A percentile compares a stretch with the other conserved stretches of the same genome.
phyloP scores from a whole-genome alignment of 2,329 filamentous ascomycete species.

The Albophoma yamanashiensis region DNA sequence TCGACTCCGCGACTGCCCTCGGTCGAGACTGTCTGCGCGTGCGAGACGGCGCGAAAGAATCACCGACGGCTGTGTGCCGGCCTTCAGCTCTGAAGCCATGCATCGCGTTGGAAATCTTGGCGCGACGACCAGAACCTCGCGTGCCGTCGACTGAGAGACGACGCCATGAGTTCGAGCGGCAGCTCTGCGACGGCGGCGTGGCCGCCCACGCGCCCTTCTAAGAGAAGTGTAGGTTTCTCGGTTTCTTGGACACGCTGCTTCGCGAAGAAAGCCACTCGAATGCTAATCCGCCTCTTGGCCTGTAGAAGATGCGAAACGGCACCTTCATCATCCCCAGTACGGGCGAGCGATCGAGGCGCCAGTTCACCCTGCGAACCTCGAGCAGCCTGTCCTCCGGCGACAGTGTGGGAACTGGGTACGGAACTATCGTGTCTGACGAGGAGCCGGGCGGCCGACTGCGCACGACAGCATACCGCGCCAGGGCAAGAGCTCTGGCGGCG shows the following conservation, averaged over 20 bases:
- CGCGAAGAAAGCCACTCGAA: background rate
- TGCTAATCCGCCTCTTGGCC: background rate
- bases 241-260: constrained; percentile 8
- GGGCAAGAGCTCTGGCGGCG: constrained; percentile 25
- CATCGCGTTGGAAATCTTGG: background rate
- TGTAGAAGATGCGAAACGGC: constrained; percentile 66
- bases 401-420: background rate
- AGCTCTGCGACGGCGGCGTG: constrained; percentile 22
- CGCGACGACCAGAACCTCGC: background rate
- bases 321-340: constrained; percentile 81
- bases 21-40: background rate
- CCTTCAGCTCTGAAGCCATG: background rate
- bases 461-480: constrained; percentile 7
- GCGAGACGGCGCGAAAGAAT: background rate
- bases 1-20: background rate
- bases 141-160: constrained; percentile 9
- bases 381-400: constrained; percentile 16
- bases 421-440: constrained; percentile 9
- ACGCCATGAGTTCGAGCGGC: constrained; percentile 28
- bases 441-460: constrained; percentile 7
- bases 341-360: constrained; percentile 71
- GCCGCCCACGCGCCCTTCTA: constrained; percentile 32
- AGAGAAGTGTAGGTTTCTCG: constrained; percentile 29
- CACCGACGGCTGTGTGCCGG: background rate
- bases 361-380: constrained; percentile 62